Conservation (phyloP, 441 rosid genomes). For the Populus hybrid region DNA sequence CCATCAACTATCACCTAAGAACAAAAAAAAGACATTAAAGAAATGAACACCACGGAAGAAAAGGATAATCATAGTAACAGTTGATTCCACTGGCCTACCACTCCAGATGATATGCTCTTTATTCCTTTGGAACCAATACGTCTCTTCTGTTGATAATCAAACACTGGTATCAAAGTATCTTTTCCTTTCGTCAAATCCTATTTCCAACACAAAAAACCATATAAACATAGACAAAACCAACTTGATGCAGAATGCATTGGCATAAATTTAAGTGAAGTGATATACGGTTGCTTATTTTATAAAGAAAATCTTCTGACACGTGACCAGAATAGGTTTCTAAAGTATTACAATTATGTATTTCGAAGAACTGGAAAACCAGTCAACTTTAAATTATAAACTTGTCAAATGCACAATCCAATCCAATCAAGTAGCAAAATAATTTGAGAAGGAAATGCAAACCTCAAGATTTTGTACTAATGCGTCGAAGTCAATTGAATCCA, state of each 20-base stretch:
- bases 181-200: constrained; percentile 81
- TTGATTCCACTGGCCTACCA: constrained; percentile 49
- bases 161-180: constrained; percentile 71
- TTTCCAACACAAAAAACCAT: constrained; percentile 29
- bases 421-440: constrained; percentile 10
- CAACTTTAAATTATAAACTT: not conserved
- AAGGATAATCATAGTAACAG: constrained; percentile 15
- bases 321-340: not conserved
- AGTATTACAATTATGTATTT: not conserved
- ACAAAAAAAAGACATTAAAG: constrained; percentile 5
- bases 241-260: not conserved
- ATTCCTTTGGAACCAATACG: constrained; percentile 53
- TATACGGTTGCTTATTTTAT: not conserved
- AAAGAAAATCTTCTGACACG: not conserved
- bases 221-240: constrained; percentile 14
- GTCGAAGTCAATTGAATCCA: constrained; percentile 89
- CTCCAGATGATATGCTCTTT: constrained; percentile 68
- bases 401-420: not conserved
- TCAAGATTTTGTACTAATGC: constrained; percentile 72
- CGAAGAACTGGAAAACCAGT: not conserved
- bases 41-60: constrained; percentile 18
- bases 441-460: constrained; percentile 41
- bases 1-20: constrained; percentile 97
- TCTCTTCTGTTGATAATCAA: constrained; percentile 89
- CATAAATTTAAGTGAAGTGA: not conserved